Percentiles rank a stretch among this genome's conserved stretches.
Evolutionary conservation across 78 protist species (phyloP).

Genomic region (Cavenderia fasciculata): DNA sequence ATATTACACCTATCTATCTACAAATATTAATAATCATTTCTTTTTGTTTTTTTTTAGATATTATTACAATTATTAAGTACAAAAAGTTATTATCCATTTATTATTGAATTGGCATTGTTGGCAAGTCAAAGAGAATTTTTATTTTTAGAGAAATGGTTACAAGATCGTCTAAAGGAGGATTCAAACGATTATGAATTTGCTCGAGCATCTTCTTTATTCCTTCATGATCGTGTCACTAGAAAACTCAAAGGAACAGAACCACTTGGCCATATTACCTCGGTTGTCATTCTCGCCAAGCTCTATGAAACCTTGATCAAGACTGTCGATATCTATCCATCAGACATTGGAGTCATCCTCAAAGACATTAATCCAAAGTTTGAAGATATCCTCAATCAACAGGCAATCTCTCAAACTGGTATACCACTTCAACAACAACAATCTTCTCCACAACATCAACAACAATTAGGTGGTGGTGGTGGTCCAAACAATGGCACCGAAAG

Average conservation of each 20-base stretch:
- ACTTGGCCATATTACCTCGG: too few species aligned
- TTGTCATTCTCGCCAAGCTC: too few species aligned
- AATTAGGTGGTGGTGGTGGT: slow-evolving; percentile 1
- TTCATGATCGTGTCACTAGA: slow-evolving; percentile 27
- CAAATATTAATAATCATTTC: neutral
- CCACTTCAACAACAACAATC: neutral
- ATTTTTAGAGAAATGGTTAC: slow-evolving; percentile 89
- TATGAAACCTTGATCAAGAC: slow-evolving; percentile 5
- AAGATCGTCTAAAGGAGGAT: slow-evolving; percentile 55
- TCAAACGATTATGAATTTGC: slow-evolving; percentile 22
- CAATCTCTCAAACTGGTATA: too few species aligned
- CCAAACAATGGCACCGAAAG: slow-evolving; percentile 3
- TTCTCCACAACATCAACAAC: neutral
- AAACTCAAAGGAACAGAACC: too few species aligned
- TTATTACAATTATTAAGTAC: slow-evolving; percentile 51
- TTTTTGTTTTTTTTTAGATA: slow-evolving; percentile 4
- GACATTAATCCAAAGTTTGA: neutral
- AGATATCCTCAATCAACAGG: neutral
- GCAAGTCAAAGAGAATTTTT: slow-evolving; percentile 89
- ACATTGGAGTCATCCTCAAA: neutral
- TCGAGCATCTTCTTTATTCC: slow-evolving; percentile 50
- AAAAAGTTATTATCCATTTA: slow-evolving; percentile 75
- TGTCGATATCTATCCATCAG: slow-evolving; percentile 10
- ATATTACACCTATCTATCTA: neutral
- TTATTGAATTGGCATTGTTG: slow-evolving; percentile 89